Evolutionary conservation across 345 rosid species (phyloP).

Genomic region (Eucalyptus grandis): DNA sequence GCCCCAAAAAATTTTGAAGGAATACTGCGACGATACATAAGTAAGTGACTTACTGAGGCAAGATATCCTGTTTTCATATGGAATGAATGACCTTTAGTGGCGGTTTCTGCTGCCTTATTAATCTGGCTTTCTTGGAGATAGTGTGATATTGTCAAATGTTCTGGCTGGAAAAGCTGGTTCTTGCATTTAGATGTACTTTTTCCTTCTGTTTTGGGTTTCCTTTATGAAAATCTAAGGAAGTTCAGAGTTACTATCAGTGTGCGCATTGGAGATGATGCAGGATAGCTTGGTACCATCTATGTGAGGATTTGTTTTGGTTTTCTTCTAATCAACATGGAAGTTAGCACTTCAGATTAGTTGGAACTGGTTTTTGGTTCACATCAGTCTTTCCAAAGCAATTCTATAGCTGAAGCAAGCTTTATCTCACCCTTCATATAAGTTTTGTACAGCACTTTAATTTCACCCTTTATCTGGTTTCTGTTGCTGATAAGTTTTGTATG

Average conservation of each 20-base stretch:
- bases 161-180: neutral
- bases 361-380: neutral
- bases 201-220: neutral
- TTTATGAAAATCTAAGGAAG: neutral
- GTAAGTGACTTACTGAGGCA: constrained; percentile 26
- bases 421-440: neutral
- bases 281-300: neutral
- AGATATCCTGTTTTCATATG: neutral
- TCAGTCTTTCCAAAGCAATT: neutral
- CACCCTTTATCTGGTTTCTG: neutral
- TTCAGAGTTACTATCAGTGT: neutral
- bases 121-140: neutral
- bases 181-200: neutral
- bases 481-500: neutral
- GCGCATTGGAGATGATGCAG: neutral
- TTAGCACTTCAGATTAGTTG: neutral
- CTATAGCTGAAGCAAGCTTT: neutral
- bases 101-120: neutral
- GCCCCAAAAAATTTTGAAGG: constrained; percentile 92
- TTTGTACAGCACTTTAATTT: neutral
- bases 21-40: constrained; percentile 74
- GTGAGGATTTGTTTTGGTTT: neutral
- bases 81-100: neutral
- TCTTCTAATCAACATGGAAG: neutral
- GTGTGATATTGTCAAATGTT: neutral